phyloP scores from a whole-genome alignment of 1,284 basidiomycete species.

The Cryptococcus neoformans region DNA sequence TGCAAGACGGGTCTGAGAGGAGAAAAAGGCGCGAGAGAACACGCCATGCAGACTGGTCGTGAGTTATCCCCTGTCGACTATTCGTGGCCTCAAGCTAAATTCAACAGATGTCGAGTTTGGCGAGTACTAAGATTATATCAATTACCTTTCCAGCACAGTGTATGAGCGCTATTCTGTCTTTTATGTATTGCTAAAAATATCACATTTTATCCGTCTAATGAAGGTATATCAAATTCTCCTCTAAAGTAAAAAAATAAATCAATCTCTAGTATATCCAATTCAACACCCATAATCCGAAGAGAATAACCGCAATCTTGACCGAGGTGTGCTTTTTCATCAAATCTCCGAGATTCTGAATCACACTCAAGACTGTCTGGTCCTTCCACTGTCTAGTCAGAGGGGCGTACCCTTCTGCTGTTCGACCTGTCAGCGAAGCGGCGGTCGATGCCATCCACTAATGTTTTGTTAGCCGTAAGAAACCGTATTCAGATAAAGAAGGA shows the following conservation, averaged over 20 bases:
- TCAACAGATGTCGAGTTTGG: conserved; percentile 62
- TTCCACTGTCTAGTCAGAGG: conserved; percentile 20
- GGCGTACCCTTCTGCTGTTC: conserved; percentile 25
- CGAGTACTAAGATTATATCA: conserved; percentile 60
- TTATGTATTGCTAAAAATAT: not conserved
- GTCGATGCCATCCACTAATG: conserved; percentile 31
- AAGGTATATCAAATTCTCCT: not conserved
- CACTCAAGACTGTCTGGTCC: conserved; percentile 27
- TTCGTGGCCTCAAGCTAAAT: not conserved
- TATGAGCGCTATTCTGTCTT: not conserved
- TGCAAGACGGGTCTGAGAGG: conserved; percentile 70
- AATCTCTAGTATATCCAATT: conserved; percentile 46
- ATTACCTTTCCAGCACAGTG: not conserved
- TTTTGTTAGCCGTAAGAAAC: not conserved
- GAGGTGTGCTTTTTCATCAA: conserved; percentile 37
- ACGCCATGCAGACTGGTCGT: conserved; percentile 84
- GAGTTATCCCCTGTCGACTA: conserved; percentile 26
- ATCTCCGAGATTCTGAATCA: conserved; percentile 25
- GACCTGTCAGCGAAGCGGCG: conserved; percentile 16
- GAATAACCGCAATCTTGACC: conserved; percentile 43
- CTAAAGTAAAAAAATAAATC: not conserved
- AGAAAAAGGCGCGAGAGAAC: conserved; percentile 83
- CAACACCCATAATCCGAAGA: conserved; percentile 44
- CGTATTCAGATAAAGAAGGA: not conserved
- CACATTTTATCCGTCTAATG: not conserved